These are phyloP conservation scores for Neurospora terricola DNA, from an alignment of 495 filamentous ascomycete genomes.

Conservation along the genomic window DNA sequence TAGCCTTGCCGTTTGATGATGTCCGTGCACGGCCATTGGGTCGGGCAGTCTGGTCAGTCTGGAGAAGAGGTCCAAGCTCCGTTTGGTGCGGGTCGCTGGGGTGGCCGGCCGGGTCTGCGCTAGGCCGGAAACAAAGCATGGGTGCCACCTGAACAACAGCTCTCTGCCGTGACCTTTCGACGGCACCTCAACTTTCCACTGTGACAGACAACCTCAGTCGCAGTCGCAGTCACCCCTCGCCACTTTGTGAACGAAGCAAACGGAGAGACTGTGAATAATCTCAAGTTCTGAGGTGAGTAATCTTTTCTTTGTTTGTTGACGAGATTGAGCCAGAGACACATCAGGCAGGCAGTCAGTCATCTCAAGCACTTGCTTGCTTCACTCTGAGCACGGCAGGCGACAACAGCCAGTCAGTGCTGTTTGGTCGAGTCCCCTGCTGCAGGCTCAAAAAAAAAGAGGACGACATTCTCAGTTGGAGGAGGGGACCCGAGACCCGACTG, in stretches of 20 bases:
- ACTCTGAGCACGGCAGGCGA: neutral
- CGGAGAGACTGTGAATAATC: neutral
- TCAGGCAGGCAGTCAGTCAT: neutral
- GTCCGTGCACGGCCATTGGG: neutral
- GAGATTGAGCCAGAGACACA: neutral
- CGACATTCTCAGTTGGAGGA: neutral
- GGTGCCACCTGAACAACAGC: neutral
- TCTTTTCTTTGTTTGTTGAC: neutral
- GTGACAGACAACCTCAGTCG: neutral
- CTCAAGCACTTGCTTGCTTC: neutral
- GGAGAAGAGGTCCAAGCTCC: neutral
- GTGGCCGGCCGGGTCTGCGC: neutral
- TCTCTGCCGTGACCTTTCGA: neutral
- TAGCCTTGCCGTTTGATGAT: neutral
- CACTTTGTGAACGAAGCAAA: neutral
- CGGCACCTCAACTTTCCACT: neutral
- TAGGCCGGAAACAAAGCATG: neutral
- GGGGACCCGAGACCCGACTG: neutral
- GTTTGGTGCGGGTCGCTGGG: neutral
- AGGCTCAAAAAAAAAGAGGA: neutral
- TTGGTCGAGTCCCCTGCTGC: neutral
- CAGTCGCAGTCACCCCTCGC: neutral
- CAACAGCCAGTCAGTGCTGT: neutral
- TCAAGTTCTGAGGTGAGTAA: neutral
- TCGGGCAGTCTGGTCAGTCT: neutral